phyloP scores from a whole-genome alignment of 345 rosid genomes.

The Eucalyptus grandis region DNA sequence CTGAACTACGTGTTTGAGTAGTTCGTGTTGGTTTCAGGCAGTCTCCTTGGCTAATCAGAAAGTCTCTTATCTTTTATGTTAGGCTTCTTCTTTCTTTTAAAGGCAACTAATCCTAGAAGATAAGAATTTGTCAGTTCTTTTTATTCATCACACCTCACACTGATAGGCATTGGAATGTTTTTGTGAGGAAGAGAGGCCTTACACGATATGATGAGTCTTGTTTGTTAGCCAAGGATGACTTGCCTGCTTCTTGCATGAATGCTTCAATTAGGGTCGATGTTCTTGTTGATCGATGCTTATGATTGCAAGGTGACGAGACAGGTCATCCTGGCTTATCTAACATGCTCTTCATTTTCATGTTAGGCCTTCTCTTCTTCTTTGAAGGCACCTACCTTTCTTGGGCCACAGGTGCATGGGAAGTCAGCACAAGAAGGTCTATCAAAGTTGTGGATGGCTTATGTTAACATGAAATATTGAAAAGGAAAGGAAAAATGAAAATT shows the following conservation, averaged over 20 bases:
- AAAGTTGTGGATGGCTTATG: background rate
- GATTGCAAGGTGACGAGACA: background rate
- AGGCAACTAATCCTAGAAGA: background rate
- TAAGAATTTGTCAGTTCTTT: background rate
- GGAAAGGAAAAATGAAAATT: background rate
- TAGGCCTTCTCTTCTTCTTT: background rate
- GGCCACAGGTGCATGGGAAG: background rate
- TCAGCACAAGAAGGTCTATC: background rate
- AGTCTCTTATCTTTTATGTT: background rate
- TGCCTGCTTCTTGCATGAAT: background rate
- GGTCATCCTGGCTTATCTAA: background rate
- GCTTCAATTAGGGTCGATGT: background rate
- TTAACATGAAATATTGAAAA: background rate
- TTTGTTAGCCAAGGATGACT: background rate
- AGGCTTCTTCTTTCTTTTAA: background rate
- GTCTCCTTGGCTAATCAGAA: background rate
- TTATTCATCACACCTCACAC: background rate
- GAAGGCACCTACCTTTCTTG: background rate
- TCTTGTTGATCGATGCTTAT: background rate
- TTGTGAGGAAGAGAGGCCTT: background rate
- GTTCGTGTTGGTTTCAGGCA: background rate
- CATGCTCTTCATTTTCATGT: background rate
- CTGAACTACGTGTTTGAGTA: background rate
- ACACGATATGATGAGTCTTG: background rate
- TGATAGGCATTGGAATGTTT: background rate